Conservation (phyloP, 1,284 basidiomycete species). For the Hortiboletus rubellus region DNA sequence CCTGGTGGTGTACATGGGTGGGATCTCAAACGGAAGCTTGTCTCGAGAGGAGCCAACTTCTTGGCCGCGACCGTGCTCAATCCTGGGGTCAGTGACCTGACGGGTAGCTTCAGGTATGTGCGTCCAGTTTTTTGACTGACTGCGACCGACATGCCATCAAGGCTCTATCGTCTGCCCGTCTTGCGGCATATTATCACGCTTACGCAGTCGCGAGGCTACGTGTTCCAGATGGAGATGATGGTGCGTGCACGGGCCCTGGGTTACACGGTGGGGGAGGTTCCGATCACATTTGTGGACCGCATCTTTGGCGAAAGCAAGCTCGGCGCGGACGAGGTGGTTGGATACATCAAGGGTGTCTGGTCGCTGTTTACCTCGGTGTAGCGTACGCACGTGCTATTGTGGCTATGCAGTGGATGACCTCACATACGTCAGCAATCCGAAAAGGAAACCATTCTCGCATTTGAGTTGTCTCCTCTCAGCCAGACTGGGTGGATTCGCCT, state of each 20-base stretch:
- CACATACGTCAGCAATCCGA: conserved; percentile 20
- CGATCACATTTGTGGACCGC: conserved; percentile 92
- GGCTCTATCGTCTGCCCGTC: conserved; percentile 77
- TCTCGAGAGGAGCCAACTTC: conserved; percentile 85
- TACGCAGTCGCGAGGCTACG: conserved; percentile 86
- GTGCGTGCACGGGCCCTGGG: conserved; percentile 82
- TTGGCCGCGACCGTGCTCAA: conserved; percentile 79
- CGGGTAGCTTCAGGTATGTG: conserved; percentile 80
- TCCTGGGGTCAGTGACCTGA: conserved; percentile 85
- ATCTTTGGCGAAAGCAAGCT: conserved; percentile 93
- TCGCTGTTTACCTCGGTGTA: conserved; percentile 72
- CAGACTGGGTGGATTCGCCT: background rate
- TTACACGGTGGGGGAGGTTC: conserved; percentile 85
- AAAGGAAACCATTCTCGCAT: conserved; percentile 6
- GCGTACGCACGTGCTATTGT: conserved; percentile 9
- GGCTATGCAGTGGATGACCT: conserved; percentile 19
- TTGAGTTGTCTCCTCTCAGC: background rate
- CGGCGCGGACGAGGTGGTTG: conserved; percentile 84
- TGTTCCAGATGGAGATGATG: conserved; percentile 98
- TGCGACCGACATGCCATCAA: conserved; percentile 32
- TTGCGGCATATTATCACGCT: conserved; percentile 80
- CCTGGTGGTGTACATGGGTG: conserved; percentile 88
- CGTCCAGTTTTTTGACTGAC: background rate
- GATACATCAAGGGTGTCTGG: conserved; percentile 88
- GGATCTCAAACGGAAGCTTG: conserved; percentile 86